Base-by-base conservation (phyloP, 495 filamentous ascomycete genomes). In the Podospora anserina region DNA sequence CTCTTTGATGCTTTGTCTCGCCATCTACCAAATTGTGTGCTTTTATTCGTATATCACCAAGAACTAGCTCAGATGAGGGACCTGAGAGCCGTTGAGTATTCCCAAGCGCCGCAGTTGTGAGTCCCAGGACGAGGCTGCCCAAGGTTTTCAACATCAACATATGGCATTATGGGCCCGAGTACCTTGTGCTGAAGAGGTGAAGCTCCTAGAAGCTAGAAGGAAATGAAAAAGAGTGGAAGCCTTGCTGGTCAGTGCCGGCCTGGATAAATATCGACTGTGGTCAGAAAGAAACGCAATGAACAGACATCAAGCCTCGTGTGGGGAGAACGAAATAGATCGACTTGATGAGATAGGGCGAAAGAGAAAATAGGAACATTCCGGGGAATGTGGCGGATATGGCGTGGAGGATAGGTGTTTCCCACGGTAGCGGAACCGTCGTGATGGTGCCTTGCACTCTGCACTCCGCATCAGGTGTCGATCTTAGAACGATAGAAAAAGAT, bases 71-170 rank as follows among this genome's bases (percentile, higher is more conserved):
- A 49, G 39, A 5, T 49, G 39, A 16, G 13, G 9, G 39, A 16
- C 9, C 39, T 13, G 39, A 49, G 2, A 20, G 30, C 59, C 15
- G 18, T 20, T 4, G 0, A 13, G 5, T 27, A 18, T 61, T 18
- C 13, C 30, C 32, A 18, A 49, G 13, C 34, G n/a, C 3, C 16
- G 32, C 7, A 49, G 30, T 32, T 23, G 28, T 39, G 30, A 63
- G 61, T 28, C 61, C 61, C 61, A 63, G 30, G 19, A 63, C 6
- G 5, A 63, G 61, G 61, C 26, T 63, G 19, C 61, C 61, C 2
- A 63, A 39, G 32, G 61, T 27, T 32, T 32, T 63, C 32, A n/a
- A 44, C 9, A 63, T 63, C 32, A 63, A 63, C 61, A 63, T 63
- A 32, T 39, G 7, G 18, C 61, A 63, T 63, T 63, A 27, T 63